Conservation (phyloP, 129 eudicot genomes). For the Flaveria sonorensis region DNA sequence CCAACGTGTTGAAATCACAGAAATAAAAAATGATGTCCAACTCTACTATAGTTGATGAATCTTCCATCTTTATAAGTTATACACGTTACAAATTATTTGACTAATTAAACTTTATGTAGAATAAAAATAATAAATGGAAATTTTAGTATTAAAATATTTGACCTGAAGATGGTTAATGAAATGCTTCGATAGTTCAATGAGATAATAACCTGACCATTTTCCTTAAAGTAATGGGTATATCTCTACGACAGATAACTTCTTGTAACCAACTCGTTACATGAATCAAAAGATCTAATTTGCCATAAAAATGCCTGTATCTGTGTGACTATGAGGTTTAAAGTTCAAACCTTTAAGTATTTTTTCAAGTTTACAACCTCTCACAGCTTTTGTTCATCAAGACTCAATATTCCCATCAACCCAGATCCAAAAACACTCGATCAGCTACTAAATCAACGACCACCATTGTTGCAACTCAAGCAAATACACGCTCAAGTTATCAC, state of each 20-base stretch:
- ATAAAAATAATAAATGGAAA: no score
- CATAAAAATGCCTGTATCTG: constrained; percentile 39
- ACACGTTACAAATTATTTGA: no score
- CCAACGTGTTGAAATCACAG: no score
- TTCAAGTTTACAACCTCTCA: constrained; percentile 25
- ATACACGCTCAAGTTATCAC: constrained; percentile 68
- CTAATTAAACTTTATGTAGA: no score
- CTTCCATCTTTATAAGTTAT: no score
- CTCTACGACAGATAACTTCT: no score
- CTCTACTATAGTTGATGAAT: no score
- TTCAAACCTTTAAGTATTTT: neutral
- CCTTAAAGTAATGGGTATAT: neutral
- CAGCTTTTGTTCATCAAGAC: constrained; percentile 30
- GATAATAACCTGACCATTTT: constrained; percentile 28
- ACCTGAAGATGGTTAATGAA: constrained; percentile 27
- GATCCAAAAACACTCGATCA: constrained; percentile 38
- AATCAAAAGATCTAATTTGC: constrained; percentile 11
- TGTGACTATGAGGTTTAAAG: constrained; percentile 17
- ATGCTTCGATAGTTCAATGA: constrained; percentile 35
- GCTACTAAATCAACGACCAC: constrained; percentile 58
- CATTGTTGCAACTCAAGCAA: constrained; percentile 52
- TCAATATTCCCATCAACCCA: constrained; percentile 38
- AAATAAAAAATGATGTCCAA: no score
- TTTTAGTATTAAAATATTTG: no score
- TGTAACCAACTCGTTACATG: neutral